Evolutionary conservation across 1,139 yeast species (phyloP), one percentile per base, ranked within the genome.

Genomic region (Sugiyamaella xylanicola): DNA sequence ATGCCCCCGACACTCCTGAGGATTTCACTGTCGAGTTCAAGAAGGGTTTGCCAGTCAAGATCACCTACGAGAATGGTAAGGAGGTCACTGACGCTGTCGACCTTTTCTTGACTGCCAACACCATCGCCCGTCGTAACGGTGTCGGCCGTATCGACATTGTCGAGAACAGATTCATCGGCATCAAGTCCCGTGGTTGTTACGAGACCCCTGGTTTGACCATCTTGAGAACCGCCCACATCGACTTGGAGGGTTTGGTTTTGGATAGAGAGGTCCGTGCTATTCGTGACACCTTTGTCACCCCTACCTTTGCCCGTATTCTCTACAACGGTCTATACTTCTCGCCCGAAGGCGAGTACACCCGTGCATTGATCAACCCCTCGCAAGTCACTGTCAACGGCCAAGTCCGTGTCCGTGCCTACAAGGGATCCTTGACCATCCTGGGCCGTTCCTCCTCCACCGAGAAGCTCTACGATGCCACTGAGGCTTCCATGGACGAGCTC

Each of bases 111-210:
- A 88, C 91, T 65, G 97, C 97, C 62, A 92, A 95, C 75, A 85
- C 90, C 67, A 81, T 93, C 70, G 99, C 97, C 58, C 92, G 99
- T 83, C 90, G 97, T 81, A 91, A 93, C 74, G 99, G 99, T 80
- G 97, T 93, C 62, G 99, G 99, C 74, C 90, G 99, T 82, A 87
- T 93, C 72, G 99, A 93, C 77, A 93, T 93, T 71, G 99, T 93
- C 65, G 99, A 93, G 79, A 91, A 93, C 82, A 89, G 99, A 81
- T 93, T 93, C 75, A 93, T 93, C 71, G 98, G 98, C 74, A 88
- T 93, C 76, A 93, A 93, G 78, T 92, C 98, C 63, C 89, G 99
- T 81, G 99, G 99, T 58, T 93, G 99, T 80, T 93, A 93, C 78
- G 99, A 93, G 78, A 95, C 98, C 63, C 99, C 99, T 65, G 99